Percentiles rank a stretch among this genome's conserved stretches.
phyloP scores from a whole-genome alignment of 495 filamentous ascomycete genomes.

The Umbilicaria muhlenbergii region DNA sequence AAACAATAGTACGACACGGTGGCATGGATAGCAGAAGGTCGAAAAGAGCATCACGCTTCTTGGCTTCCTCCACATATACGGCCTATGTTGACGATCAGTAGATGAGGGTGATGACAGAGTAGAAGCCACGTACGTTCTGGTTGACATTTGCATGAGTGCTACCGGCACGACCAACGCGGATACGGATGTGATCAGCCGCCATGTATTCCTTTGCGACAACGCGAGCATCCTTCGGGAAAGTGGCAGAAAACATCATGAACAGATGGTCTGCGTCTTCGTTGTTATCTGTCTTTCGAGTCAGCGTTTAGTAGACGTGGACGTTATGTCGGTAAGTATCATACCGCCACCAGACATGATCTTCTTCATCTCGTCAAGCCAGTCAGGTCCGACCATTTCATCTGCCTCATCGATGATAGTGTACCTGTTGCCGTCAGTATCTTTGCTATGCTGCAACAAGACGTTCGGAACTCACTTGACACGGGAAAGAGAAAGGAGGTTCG shows the following conservation, averaged over 20 bases:
- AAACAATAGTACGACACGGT: slow-evolving; percentile 74
- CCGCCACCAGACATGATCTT: slow-evolving; percentile 64
- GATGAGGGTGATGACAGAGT: not conserved
- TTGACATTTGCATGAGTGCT: slow-evolving; percentile 62
- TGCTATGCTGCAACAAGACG: slow-evolving; percentile 2
- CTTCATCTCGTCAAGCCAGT: slow-evolving; percentile 58
- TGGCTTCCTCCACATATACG: slow-evolving; percentile 38
- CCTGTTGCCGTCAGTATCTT: slow-evolving; percentile 18
- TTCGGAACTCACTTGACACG: slow-evolving; percentile 49
- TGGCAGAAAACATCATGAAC: slow-evolving; percentile 91
- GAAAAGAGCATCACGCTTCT: slow-evolving; percentile 55
- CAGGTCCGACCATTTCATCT: slow-evolving; percentile 68
- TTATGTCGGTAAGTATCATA: slow-evolving; percentile 23
- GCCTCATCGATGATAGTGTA: slow-evolving; percentile 89
- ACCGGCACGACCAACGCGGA: slow-evolving; percentile 76
- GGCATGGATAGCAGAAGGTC: slow-evolving; percentile 53
- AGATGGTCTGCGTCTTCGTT: slow-evolving; percentile 71
- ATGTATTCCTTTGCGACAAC: slow-evolving; percentile 62
- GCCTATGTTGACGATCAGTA: slow-evolving; percentile 23
- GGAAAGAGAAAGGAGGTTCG: slow-evolving; percentile 48
- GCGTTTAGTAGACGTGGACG: not conserved
- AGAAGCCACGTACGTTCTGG: slow-evolving; percentile 35
- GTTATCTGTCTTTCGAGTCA: slow-evolving; percentile 26
- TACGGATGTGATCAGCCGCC: slow-evolving; percentile 50
- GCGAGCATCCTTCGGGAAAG: slow-evolving; percentile 66